phyloP scores from a whole-genome alignment of 2,329 filamentous ascomycete genomes.

The Laburnicola sp. region DNA sequence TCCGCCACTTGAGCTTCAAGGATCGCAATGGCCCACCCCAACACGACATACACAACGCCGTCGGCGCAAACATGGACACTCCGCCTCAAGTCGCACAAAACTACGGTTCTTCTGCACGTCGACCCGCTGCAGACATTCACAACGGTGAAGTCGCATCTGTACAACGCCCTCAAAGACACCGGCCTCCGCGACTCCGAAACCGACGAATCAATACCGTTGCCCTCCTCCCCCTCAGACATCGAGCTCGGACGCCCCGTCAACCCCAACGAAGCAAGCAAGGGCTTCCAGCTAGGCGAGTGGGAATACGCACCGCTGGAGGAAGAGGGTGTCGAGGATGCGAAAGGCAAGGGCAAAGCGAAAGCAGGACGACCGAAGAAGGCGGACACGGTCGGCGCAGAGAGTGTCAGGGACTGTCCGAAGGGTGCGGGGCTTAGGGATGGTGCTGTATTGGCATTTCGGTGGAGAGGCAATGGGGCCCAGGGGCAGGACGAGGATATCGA shows the following conservation, averaged over 20 bases:
- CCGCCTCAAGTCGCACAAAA: slow-evolving; percentile 52
- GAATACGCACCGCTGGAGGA: slow-evolving; percentile 30
- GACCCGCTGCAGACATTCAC: slow-evolving; percentile 48
- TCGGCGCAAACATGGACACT: slow-evolving; percentile 46
- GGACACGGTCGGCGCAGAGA: slow-evolving; percentile 3
- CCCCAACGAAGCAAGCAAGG: slow-evolving; percentile 44
- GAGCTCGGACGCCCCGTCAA: slow-evolving; percentile 48
- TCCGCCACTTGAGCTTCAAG: too few species aligned
- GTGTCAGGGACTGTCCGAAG: slow-evolving; percentile 38
- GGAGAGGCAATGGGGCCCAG: slow-evolving; percentile 31
- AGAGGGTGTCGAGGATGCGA: slow-evolving; percentile 33
- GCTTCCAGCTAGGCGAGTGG: slow-evolving; percentile 46
- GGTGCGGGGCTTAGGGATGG: slow-evolving; percentile 41
- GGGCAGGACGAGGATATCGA: slow-evolving; percentile 19
- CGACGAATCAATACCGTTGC: slow-evolving; percentile 44
- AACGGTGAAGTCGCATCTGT: slow-evolving; percentile 48
- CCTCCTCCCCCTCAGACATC: slow-evolving; percentile 45
- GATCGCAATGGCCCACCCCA: too few species aligned
- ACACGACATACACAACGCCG: slow-evolving; percentile 25
- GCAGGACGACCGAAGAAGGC: slow-evolving; percentile 24
- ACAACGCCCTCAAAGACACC: slow-evolving; percentile 48
- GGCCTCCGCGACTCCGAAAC: slow-evolving; percentile 34
- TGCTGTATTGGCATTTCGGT: slow-evolving; percentile 43
- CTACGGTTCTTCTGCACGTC: slow-evolving; percentile 52
- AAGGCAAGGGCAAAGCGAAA: slow-evolving; percentile 48